Evolutionary conservation across 257 asterid species (phyloP).

Genomic region (Cordia subcordata): DNA sequence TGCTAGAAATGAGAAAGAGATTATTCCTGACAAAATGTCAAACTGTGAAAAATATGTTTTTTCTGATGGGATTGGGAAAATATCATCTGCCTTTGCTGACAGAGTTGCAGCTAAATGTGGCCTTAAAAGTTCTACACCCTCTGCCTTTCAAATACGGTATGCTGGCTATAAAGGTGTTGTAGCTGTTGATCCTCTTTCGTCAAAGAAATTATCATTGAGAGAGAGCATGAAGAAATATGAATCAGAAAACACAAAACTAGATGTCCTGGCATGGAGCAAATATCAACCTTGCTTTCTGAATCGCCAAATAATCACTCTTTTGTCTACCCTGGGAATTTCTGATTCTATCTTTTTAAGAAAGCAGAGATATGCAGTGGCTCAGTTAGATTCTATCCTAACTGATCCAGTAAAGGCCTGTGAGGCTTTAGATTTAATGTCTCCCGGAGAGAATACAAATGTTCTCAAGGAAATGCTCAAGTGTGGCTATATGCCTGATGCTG

Average conservation of each 20-base stretch:
- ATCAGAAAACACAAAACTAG: conserved; percentile 55
- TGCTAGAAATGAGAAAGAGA: conserved; percentile 34
- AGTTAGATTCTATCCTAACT: conserved; percentile 54
- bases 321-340: conserved; percentile 70
- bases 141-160: conserved; percentile 86
- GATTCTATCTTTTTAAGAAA: conserved; percentile 52
- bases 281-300: conserved; percentile 80
- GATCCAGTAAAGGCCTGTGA: conserved; percentile 67
- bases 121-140: conserved; percentile 39
- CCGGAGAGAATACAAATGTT: conserved; percentile 70
- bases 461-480: conserved; percentile 73
- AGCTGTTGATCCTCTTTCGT: conserved; percentile 57
- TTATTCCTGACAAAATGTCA: conserved; percentile 40
- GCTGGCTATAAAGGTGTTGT: conserved; percentile 93
- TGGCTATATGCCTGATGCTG: conserved; percentile 73
- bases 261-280: conserved; percentile 73
- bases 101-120: conserved; percentile 68
- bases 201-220: conserved; percentile 53
- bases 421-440: conserved; percentile 75
- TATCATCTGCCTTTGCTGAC: conserved; percentile 57
- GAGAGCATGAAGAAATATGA: conserved; percentile 70
- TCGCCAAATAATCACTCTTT: conserved; percentile 73
- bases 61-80: conserved; percentile 92
- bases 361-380: conserved; percentile 69
- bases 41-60: conserved; percentile 30